Percentiles rank a stretch among this genome's conserved stretches.
Evolutionary conservation across 352 stramenopile species (phyloP).

Genomic region (Phytophthora vignae): DNA sequence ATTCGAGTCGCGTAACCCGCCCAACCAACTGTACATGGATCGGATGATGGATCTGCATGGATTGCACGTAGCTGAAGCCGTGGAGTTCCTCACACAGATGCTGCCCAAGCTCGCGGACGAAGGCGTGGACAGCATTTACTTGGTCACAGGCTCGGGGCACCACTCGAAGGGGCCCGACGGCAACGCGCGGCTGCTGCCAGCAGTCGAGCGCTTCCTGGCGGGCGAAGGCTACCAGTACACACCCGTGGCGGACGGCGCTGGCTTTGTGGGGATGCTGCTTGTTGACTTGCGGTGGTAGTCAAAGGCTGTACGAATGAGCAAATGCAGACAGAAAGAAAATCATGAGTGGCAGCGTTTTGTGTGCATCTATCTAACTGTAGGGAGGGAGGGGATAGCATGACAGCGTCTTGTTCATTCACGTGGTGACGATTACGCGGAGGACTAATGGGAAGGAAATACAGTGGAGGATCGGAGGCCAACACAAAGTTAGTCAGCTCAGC

Average conservation of each 20-base stretch:
- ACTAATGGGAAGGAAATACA: conserved; percentile 17
- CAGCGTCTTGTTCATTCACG: conserved; percentile 13
- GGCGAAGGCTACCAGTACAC: conserved; percentile 80
- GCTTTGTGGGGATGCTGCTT: conserved; percentile 86
- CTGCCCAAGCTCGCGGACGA: conserved; percentile 77
- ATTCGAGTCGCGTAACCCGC: conserved; percentile 82
- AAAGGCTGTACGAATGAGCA: conserved; percentile 23
- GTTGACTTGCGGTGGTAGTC: conserved; percentile 75
- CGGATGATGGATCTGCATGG: conserved; percentile 87
- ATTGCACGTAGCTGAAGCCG: conserved; percentile 80
- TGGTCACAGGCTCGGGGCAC: conserved; percentile 86
- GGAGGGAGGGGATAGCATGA: conserved; percentile 7
- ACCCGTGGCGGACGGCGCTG: conserved; percentile 71
- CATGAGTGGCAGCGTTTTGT: conserved; percentile 29
- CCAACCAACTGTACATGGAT: conserved; percentile 79
- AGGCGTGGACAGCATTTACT: conserved; percentile 76
- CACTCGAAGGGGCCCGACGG: conserved; percentile 76
- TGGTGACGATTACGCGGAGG: conserved; percentile 15
- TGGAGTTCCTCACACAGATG: conserved; percentile 80
- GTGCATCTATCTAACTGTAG: neutral
- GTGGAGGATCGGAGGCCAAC: conserved; percentile 9
- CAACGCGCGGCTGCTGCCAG: conserved; percentile 76
- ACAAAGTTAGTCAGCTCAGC: conserved; percentile 1
- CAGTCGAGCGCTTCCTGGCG: conserved; percentile 81
- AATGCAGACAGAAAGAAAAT: conserved; percentile 22